Base-by-base conservation (phyloP, 306 rosid species). In the Fragaria iinumae region DNA sequence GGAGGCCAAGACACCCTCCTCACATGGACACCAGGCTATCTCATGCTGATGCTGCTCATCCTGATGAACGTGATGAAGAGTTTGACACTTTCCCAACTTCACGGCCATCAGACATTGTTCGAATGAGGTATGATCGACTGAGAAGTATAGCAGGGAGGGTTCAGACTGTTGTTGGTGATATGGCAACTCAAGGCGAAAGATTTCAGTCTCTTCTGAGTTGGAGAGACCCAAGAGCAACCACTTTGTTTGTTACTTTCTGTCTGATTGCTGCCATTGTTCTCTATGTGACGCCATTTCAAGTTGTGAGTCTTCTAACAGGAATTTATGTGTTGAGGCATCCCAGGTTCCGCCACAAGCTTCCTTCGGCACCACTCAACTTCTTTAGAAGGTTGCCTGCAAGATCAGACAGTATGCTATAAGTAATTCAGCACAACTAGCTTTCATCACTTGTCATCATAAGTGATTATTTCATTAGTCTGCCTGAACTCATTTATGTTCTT, bases 161-260 rank as follows among this genome's bases (percentile, higher is more conserved):
- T 32, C 98, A 91, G 71, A 89, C 88, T 9, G 97, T 90, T 76
- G 86, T 93, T 3, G 93, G 97, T 36, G 98, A 93, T 73, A 11
- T 93, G 63, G 98, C 93, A 13, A 90, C 96, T n/a, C 97, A 93
- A 87, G 97, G 97, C 20, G 98, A 93, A 77, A 86, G 98, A 78
- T 83, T 93, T 67, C 97, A 90, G 68, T 88, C 88, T 16, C 80
- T 93, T 66, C 63, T 90, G 45, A 93, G 98, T 32, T 93, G 98
- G 98, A 88, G 98, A 81, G 98, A 93, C 75, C 98, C 97, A 76
- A 88, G 98, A 73, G 93, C 97, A 23, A 93, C 90, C 36, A 73
- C 96, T 18, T 67, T 93, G 60, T 93, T 91, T 63, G 69, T 91
- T 11, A 82, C 80, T 56, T 87, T 88, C 59, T 93, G 97, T 86